Base-by-base conservation (phyloP, 2,329 filamentous ascomycete species). In the Beauveria brongniartii region DNA sequence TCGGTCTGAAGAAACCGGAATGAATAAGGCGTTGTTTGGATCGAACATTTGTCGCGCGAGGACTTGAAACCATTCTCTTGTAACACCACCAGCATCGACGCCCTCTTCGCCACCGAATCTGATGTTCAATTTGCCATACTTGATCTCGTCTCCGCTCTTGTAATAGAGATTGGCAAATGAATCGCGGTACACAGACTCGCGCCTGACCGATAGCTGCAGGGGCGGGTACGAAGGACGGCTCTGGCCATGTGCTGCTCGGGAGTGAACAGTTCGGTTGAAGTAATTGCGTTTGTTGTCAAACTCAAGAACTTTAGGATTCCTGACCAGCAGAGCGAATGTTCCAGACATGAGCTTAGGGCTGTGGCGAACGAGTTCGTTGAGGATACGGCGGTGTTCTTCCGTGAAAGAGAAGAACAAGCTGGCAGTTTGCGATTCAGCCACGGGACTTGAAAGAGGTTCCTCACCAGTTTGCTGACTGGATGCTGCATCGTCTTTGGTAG, bases 241-340 rank as follows among this genome's bases (percentile, higher is more conserved):
- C 68, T 91, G 87, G 59, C 84, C 83, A 58, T 82, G 82, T 55
- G 89, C 85, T 51, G 84, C 84, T 63, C 81, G 78, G 46, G 78
- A 76, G 73, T 99, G 94, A 12, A 99, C 87, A 69, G 91, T 92
- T 63, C 94, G 89, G 72, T 87, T 97, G 80, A 99, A 99, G 81
- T 95, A 99, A 76, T 96, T 97, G 69, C 94, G 92, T 80, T 99
- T 99, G 79, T 99, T 99, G 77, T 99, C 94, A 69, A 99, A 99
- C 71, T 99, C 94, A 14, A 99, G 80, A 3, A 99, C 95, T 81
- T 97, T 99, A 28, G 94, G 95, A 71, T 99, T 99, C 80, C 96
- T 97, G 64, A 97, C 94, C 53, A 99, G 78, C 18, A 99, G 82
- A 12, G 93, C 92, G 76, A 99, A 97, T 3, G 93, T 97, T 58